Evolutionary conservation across 1,284 basidiomycete species (phyloP), one percentile per base, ranked within the genome.

Genomic region (Hemileia vastatrix): DNA sequence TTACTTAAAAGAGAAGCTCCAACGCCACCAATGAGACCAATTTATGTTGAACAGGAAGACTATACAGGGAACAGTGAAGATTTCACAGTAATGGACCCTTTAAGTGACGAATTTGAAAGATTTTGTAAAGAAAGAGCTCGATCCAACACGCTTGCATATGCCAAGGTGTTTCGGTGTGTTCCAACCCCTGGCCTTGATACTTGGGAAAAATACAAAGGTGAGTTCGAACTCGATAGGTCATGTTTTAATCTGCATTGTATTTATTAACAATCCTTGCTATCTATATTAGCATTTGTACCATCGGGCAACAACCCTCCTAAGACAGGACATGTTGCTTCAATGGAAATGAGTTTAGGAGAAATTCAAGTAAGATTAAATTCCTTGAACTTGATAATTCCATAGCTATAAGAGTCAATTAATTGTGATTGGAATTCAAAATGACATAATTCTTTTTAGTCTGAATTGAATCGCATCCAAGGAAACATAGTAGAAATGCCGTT

Each of bases 101-200:
- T 95, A 27, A 77, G 81, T 1, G 82, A 85, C 23, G 77, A 80
- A 31, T 85, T 85, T 21, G 71, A 82, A 9, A 67, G 78, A 4
- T 77, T 91, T 2, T 87, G 86, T 85, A 81, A 80, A 56, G 79
- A 79, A 44, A 92, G 88, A 0, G 92, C 88, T 15, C 80, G 81
- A 65, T 81, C 76, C 75, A 94, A 95, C 76, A 80, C 89, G 54
- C 85, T 86, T 70, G 80, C 88, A 63, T 92, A 87, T 71, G 83
- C 84, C 2, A 86, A 91, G 73, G 76, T 93, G 2, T 62, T 62
- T 44, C 43, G 56, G 74, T 77, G 54, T 71, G 69, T 64, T 68
- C 77, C 31, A 76, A 33, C 56, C 13, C 33, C 31, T 27, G 68
- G 64, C 24, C 5, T 76, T 70, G 70, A 51, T 19, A 81, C 80